A percentile compares a stretch with the other conserved stretches of the same genome.
These are phyloP conservation scores for Abrus pulchellus DNA, from an alignment of 306 rosid species.

Conservation along the genomic window DNA sequence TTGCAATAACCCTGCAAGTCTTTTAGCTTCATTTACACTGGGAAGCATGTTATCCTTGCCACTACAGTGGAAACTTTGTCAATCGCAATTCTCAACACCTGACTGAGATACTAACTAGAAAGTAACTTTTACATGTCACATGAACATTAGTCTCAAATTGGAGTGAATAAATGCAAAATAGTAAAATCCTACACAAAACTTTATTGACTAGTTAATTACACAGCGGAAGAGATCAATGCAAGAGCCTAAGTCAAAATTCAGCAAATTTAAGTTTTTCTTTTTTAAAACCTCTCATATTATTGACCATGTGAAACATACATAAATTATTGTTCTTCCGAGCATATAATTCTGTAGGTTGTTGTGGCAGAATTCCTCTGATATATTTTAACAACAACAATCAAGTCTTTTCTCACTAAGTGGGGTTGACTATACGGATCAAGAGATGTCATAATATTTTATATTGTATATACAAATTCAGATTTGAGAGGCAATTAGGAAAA, in stretches of 20 bases:
- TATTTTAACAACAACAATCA: not conserved
- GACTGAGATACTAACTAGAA: slow-evolving; percentile 30
- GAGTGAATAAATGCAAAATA: slow-evolving; percentile 9
- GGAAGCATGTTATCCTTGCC: slow-evolving; percentile 94
- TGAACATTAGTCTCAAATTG: slow-evolving; percentile 12
- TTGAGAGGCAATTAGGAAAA: slow-evolving; percentile 14
- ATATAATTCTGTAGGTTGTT: slow-evolving; percentile 3
- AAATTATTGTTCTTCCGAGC: not conserved
- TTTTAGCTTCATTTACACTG: slow-evolving; percentile 78
- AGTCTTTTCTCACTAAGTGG: not conserved
- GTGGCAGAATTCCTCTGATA: slow-evolving; percentile 27
- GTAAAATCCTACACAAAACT: slow-evolving; percentile 2
- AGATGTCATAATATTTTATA: not conserved
- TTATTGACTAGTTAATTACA: not conserved
- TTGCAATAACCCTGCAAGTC: slow-evolving; percentile 63
- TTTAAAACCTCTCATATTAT: not conserved
- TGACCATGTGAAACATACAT: not conserved
- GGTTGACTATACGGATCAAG: not conserved
- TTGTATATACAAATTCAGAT: not conserved
- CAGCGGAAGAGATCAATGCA: not conserved
- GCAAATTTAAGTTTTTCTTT: not conserved
- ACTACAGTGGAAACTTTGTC: slow-evolving; percentile 63
- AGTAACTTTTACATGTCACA: slow-evolving; percentile 39
- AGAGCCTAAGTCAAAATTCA: not conserved
- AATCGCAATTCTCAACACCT: slow-evolving; percentile 38